phyloP scores from a whole-genome alignment of 176 grass and related monocot genomes.

The Zea luxurians region DNA sequence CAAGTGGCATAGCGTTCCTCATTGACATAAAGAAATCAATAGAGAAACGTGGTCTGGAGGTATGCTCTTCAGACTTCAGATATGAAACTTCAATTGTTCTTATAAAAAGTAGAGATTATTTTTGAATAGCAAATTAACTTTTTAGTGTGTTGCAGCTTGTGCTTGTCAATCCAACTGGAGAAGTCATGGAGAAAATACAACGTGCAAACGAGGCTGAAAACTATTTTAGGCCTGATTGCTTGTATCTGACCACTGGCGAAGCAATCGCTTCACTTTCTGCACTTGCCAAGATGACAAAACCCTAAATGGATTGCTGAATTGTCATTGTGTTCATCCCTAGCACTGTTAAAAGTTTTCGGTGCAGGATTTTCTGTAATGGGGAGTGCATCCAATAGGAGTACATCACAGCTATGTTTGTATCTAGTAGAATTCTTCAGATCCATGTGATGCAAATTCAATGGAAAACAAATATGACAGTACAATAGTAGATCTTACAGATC shows the following conservation, averaged over 20 bases:
- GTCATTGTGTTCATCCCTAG: constrained; percentile 14
- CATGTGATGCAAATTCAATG: constrained; percentile 16
- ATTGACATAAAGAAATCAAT: constrained; percentile 76
- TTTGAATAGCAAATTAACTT: background rate
- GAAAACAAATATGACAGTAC: too few relatives aligned
- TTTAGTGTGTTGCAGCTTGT: constrained; percentile 50
- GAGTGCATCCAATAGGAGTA: constrained; percentile 12
- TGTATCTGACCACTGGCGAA: constrained; percentile 78
- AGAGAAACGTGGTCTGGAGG: constrained; percentile 68
- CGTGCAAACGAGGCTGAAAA: constrained; percentile 59
- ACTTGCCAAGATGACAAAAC: constrained; percentile 59
- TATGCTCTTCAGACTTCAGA: constrained; percentile 25
- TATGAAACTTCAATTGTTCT: background rate
- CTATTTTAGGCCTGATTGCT: constrained; percentile 53
- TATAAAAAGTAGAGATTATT: background rate
- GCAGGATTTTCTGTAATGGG: background rate
- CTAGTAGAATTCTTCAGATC: constrained; percentile 10
- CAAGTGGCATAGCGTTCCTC: constrained; percentile 80
- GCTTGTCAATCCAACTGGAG: constrained; percentile 84
- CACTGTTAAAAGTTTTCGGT: constrained; percentile 20
- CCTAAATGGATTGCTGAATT: constrained; percentile 30
- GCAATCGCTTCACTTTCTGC: constrained; percentile 71
- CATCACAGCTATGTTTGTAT: constrained; percentile 30
- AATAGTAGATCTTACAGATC: background rate
- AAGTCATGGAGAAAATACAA: constrained; percentile 98